Evolutionary conservation across 2,329 filamentous ascomycete species (phyloP).

Genomic region (Spiromastix sp.): DNA sequence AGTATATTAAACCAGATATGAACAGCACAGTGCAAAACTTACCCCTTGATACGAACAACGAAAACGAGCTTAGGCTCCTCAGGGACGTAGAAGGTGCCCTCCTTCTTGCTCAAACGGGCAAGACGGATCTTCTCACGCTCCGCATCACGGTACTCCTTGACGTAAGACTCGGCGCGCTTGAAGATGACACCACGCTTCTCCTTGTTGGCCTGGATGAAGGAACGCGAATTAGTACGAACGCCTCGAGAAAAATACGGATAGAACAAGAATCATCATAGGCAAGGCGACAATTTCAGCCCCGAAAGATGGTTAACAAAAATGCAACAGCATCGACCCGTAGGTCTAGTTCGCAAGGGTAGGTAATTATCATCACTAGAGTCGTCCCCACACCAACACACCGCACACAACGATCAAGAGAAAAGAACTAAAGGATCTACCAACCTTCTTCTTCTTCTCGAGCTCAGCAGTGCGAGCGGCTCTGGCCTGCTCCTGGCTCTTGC

Average conservation of each 20-base stretch:
- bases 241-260: conserved; percentile 6
- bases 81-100: conserved; percentile 87
- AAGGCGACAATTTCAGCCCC: conserved; percentile 59
- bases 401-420: conserved; percentile 11
- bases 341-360: conserved; percentile 84
- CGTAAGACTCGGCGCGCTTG: conserved; percentile 99
- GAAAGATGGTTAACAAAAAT: conserved; percentile 39
- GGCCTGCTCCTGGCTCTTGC: conserved; percentile 99
- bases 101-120: conserved; percentile 75
- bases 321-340: conserved; percentile 88
- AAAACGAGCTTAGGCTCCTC: conserved; percentile 96
- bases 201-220: conserved; percentile 68
- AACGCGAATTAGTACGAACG: conserved; percentile 19
- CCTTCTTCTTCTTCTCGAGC: conserved; percentile 80
- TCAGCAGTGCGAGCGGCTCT: conserved; percentile 77
- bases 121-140: conserved; percentile 99
- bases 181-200: conserved; percentile 98
- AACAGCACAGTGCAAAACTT: conserved; percentile 22
- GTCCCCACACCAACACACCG: conserved; percentile 20
- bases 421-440: conserved; percentile 41
- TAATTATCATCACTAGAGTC: conserved; percentile 74
- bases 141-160: conserved; percentile 96
- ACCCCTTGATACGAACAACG: conserved; percentile 97
- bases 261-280: conserved; percentile 16
- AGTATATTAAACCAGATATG: too few species aligned